These are phyloP conservation scores for Teratosphaeria gauchensis DNA, from an alignment of 2,329 filamentous ascomycete species.

Conservation along the genomic window DNA sequence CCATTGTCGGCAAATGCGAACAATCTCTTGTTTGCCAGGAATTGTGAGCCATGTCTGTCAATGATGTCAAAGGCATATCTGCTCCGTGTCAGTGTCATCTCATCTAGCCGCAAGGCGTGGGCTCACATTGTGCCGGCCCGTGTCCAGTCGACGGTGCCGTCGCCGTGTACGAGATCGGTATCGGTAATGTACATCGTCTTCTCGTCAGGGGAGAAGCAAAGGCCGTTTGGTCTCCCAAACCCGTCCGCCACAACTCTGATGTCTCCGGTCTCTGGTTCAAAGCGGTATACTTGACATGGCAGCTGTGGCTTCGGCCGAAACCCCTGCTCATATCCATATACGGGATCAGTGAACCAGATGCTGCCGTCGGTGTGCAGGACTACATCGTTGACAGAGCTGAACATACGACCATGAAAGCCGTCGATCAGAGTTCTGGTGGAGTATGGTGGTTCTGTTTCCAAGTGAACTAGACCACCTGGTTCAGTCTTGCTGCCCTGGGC, in stretches of 20 bases:
- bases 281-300: constrained; percentile 50
- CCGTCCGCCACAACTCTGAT: constrained; percentile 49
- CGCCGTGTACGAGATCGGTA: constrained; percentile 38
- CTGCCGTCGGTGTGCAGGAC: constrained; percentile 44
- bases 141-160: constrained; percentile 35
- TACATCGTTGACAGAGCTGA: constrained; percentile 53
- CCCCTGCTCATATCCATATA: constrained; percentile 50
- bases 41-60: constrained; percentile 13
- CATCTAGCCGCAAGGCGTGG: background rate
- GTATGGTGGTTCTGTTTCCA: constrained; percentile 15
- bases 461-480: constrained; percentile 16
- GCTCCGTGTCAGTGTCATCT: background rate
- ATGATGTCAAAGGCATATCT: constrained; percentile 23
- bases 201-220: constrained; percentile 48
- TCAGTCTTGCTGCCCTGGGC: constrained; percentile 19
- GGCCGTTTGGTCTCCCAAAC: constrained; percentile 47
- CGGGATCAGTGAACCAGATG: constrained; percentile 56
- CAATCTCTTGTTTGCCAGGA: constrained; percentile 17
- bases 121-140: constrained; percentile 41
- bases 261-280: constrained; percentile 41
- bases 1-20: constrained; percentile 29
- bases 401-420: constrained; percentile 51
- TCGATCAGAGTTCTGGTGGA: constrained; percentile 37
- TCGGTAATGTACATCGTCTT: constrained; percentile 47
- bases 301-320: constrained; percentile 47